Conservation (phyloP, 208 protist genomes). For the Leishmania tarentolae region DNA sequence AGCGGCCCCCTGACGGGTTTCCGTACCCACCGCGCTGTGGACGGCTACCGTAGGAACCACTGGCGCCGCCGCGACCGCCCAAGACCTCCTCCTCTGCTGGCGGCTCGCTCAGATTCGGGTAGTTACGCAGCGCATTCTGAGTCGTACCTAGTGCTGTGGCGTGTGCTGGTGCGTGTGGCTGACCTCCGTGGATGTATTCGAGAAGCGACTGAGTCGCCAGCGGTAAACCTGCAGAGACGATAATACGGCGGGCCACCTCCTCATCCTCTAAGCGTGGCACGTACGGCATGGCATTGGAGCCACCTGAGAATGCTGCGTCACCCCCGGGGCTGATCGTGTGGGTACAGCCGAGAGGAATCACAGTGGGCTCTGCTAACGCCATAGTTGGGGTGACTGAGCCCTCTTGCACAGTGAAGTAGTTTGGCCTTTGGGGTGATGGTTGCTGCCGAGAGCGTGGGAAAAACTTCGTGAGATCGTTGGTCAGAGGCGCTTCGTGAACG, state of each 20-base stretch:
- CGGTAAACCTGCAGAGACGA: conserved; percentile 65
- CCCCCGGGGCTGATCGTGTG: not conserved
- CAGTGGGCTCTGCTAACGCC: not conserved
- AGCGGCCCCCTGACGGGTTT: conserved; percentile 8
- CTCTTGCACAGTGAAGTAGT: conserved; percentile 38
- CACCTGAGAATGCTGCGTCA: not conserved
- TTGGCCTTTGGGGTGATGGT: conserved; percentile 5
- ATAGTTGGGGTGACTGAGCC: not conserved
- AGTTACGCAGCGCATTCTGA: conserved; percentile 43
- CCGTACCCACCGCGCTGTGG: conserved; percentile 9
- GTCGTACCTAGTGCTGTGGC: conserved; percentile 19
- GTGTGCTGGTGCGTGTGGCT: conserved; percentile 32
- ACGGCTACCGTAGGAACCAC: not conserved
- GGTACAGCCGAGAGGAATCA: not conserved
- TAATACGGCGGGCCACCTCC: conserved; percentile 52
- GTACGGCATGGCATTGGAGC: not conserved
- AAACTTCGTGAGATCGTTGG: not conserved
- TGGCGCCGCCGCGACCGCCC: not conserved
- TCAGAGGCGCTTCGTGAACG: conserved; percentile 1
- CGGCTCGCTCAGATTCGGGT: conserved; percentile 49
- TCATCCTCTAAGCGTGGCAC: conserved; percentile 46
- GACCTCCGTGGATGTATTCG: conserved; percentile 62
- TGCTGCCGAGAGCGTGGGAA: conserved; percentile 8
- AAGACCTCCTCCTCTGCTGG: conserved; percentile 21
- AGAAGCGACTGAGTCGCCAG: conserved; percentile 46